These are phyloP conservation scores for Apiospora arundinis DNA, from an alignment of 2,329 filamentous ascomycete species.

Conservation along the genomic window DNA sequence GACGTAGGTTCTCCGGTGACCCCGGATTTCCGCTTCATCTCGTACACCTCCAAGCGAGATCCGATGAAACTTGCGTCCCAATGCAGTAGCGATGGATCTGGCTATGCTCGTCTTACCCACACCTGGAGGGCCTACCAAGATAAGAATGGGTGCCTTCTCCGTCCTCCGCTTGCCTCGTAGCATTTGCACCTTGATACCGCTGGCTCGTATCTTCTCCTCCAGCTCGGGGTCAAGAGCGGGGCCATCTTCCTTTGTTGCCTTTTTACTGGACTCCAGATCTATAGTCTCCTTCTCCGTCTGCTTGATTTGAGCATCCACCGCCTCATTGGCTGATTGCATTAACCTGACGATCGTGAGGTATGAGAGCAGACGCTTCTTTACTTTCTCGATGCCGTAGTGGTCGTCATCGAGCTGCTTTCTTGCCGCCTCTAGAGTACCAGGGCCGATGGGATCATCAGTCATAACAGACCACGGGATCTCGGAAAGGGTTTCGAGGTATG, in stretches of 20 bases:
- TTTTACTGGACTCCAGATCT: conserved; percentile 50
- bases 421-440: conserved; percentile 78
- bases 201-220: conserved; percentile 47
- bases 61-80: conserved; percentile 94
- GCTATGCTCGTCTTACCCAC: conserved; percentile 96
- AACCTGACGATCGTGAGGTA: conserved; percentile 95
- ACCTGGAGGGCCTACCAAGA: conserved; percentile 91
- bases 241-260: conserved; percentile 38
- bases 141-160: conserved; percentile 94
- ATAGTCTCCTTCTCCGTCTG: conserved; percentile 65
- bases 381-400: conserved; percentile 94
- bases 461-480: conserved; percentile 91
- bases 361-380: conserved; percentile 95
- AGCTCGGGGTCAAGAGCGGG: conserved; percentile 44
- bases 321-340: conserved; percentile 88
- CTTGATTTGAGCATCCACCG: conserved; percentile 80
- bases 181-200: conserved; percentile 72
- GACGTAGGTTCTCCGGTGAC: conserved; percentile 93
- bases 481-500: conserved; percentile 90
- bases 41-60: conserved; percentile 95
- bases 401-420: conserved; percentile 93
- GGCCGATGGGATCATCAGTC: conserved; percentile 86
- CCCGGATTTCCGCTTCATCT: conserved; percentile 95
- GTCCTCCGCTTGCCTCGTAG: conserved; percentile 83
- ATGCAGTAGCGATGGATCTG: conserved; percentile 87